A percentile compares a stretch with the other conserved stretches of the same genome.
Evolutionary conservation across 768 basidiomycete species (phyloP).

Genomic region (Trametes cinnabarina): DNA sequence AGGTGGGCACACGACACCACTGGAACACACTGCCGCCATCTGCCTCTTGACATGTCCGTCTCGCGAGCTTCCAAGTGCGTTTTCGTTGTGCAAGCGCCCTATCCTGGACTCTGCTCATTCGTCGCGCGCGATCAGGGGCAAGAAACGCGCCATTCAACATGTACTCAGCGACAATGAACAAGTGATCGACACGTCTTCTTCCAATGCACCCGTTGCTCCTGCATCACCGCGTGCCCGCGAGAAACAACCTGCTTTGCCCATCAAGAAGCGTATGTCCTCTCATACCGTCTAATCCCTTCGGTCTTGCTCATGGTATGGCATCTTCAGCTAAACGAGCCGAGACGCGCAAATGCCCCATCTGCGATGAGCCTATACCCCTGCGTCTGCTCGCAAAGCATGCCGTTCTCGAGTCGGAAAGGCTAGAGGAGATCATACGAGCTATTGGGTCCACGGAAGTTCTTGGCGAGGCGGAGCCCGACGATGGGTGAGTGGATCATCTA

Average conservation of each 20-base stretch:
- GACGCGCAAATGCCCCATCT: constrained; percentile 73
- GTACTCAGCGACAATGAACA: constrained; percentile 24
- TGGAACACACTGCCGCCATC: constrained; percentile 22
- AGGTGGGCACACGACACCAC: not conserved
- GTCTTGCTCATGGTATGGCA: not conserved
- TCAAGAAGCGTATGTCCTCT: constrained; percentile 42
- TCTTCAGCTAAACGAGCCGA: constrained; percentile 65
- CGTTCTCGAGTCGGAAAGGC: constrained; percentile 63
- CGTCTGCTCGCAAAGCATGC: constrained; percentile 67
- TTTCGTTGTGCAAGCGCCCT: constrained; percentile 7
- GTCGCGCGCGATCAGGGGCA: constrained; percentile 36
- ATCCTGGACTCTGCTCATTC: not conserved
- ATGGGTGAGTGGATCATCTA: constrained; percentile 43
- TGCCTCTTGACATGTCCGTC: constrained; percentile 16
- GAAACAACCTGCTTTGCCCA: constrained; percentile 23
- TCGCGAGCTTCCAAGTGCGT: constrained; percentile 29
- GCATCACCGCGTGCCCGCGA: constrained; percentile 6
- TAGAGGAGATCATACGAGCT: constrained; percentile 62
- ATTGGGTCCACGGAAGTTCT: constrained; percentile 61
- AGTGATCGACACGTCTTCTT: constrained; percentile 35
- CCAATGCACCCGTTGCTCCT: constrained; percentile 33
- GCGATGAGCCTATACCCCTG: constrained; percentile 67
- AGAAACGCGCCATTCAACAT: constrained; percentile 46
- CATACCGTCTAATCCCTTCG: not conserved
- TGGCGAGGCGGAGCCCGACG: constrained; percentile 50